Percentiles rank a stretch among this genome's conserved stretches.
phyloP scores from a whole-genome alignment of 441 rosid species.

The Macaranga tanarius region DNA sequence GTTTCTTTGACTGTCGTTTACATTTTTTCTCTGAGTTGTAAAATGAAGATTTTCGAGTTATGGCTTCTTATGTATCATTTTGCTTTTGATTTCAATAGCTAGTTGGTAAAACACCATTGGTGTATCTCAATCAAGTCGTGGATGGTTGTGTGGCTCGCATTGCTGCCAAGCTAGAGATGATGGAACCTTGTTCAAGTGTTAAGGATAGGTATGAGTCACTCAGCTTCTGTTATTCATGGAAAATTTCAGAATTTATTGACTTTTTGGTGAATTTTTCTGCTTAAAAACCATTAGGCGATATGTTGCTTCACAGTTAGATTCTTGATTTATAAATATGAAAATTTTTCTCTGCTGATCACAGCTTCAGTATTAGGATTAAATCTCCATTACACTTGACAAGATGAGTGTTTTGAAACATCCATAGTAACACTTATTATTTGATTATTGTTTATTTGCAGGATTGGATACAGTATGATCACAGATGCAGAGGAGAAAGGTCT shows the following conservation, averaged over 20 bases:
- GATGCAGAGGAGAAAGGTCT: constrained; percentile 67
- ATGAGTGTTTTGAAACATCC: background rate
- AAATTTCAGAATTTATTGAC: background rate
- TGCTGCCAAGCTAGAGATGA: constrained; percentile 62
- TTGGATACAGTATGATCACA: constrained; percentile 57
- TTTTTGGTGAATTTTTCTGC: background rate
- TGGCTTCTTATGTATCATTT: constrained; percentile 1
- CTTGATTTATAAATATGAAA: background rate
- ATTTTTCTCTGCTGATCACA: background rate
- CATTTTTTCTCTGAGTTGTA: background rate
- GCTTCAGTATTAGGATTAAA: background rate
- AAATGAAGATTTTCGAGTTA: background rate
- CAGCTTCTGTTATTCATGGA: background rate
- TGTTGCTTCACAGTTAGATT: background rate
- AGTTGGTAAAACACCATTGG: constrained; percentile 60
- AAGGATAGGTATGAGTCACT: constrained; percentile 50
- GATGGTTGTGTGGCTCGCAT: constrained; percentile 66
- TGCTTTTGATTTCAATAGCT: constrained; percentile 28
- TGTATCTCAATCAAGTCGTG: constrained; percentile 55
- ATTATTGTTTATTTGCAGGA: constrained; percentile 32
- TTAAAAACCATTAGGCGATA: background rate
- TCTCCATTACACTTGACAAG: background rate
- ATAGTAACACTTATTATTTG: background rate
- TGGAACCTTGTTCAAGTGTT: constrained; percentile 76
- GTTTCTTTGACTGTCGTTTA: constrained; percentile 3